A percentile compares a stretch with the other conserved stretches of the same genome.
These are phyloP conservation scores for Plasmodium falciparum DNA, from an alignment of 169 alveolate genomes.

Conservation along the genomic window DNA sequence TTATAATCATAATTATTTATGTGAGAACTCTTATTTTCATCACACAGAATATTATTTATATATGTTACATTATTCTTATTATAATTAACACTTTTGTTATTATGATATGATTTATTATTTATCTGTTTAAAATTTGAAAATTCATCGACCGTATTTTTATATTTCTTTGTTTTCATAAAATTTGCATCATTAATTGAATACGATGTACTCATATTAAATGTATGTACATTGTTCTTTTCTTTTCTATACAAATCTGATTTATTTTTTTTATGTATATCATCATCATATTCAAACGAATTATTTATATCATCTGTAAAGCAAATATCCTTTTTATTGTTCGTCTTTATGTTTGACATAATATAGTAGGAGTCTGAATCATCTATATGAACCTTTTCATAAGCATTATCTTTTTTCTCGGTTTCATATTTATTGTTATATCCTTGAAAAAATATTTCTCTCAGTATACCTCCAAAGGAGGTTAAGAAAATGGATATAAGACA, in stretches of 20 bases:
- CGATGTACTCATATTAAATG: neutral
- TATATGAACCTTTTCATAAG: neutral
- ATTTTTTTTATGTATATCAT: neutral
- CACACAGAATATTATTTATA: neutral
- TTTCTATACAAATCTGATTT: neutral
- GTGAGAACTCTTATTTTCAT: neutral
- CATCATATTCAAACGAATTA: too few species aligned
- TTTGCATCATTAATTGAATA: neutral
- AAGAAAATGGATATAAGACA: conserved; percentile 54
- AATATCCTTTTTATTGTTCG: neutral
- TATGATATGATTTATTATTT: neutral
- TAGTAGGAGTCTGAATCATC: neutral
- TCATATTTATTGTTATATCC: conserved; percentile 22
- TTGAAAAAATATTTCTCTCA: conserved; percentile 65
- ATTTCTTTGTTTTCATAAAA: neutral
- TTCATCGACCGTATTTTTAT: neutral
- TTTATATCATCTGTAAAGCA: too few species aligned
- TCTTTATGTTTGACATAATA: neutral
- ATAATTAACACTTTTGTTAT: neutral
- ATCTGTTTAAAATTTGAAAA: neutral
- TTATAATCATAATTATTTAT: neutral
- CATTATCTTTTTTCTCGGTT: neutral
- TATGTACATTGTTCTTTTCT: neutral
- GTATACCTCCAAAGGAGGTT: conserved; percentile 62
- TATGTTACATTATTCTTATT: neutral